Base-by-base conservation (phyloP, 306 rosid genomes). In the Rosa multiflora region DNA sequence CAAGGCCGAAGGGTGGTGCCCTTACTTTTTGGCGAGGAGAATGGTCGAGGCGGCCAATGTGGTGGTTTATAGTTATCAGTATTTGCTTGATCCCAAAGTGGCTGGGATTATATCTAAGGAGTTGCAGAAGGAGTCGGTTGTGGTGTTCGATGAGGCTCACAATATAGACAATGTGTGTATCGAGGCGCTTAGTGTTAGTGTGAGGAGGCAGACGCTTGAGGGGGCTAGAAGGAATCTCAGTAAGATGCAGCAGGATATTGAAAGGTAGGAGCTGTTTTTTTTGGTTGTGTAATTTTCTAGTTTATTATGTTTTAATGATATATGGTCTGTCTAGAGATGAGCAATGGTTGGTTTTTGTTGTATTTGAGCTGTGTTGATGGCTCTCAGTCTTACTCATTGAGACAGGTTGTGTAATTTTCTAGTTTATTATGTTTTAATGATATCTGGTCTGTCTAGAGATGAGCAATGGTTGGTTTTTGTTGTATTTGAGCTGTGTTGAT, bases 141-240 rank as follows among this genome's bases (percentile, higher is more conserved):
- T 94, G 80, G 97, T 94, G 74, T 94, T 94, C 76, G 99, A 94
- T 72, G 99, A 92, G 91, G 99, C 97, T 5, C 97, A 94, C 74
- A 94, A 92, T 83, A 92, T 94, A 0, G 97, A 94, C 81, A 94
- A 94, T 84, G 97, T 94, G 67, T 92, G 99, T 80, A 94, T 94
- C 26, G 97, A 94, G 88, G 99, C 99, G 1, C 97, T 94, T 59
- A 94, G 99, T 78, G 99, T 92, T 77, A 91, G 99, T 82, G 99
- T 92, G 83, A 92, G 97, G 86, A 92, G 95, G 87, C 97, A 94
- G 87, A 94, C 97, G 47, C 83, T 94, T 81, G 99, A 94, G 75
- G 99, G 99, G 40, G 97, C 99, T 48, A 91, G 92, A 77, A 87
- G 97, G 82, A 94, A 94, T 87, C 92, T 94, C 63, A 82, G 29